A percentile compares a stretch with the other conserved stretches of the same genome.
Evolutionary conservation across 352 stramenopile species (phyloP).

Genomic region (Pythium oligandrum): DNA sequence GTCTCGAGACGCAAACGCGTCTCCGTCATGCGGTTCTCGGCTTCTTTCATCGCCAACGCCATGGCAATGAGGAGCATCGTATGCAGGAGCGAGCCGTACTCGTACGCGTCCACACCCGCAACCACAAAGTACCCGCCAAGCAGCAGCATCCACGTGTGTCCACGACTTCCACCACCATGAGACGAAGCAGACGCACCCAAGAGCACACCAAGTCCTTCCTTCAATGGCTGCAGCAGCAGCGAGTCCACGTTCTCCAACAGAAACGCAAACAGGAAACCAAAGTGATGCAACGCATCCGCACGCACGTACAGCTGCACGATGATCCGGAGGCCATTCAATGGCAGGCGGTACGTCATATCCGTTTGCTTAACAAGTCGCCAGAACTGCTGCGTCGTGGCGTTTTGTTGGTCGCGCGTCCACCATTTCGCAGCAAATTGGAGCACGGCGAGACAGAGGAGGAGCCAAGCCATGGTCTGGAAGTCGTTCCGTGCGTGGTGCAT

Average conservation of each 20-base stretch:
- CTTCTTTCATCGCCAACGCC: conserved; percentile 30
- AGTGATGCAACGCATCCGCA: conserved; percentile 54
- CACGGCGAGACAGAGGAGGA: conserved; percentile 15
- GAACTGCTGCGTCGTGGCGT: conserved; percentile 20
- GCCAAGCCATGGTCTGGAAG: conserved; percentile 24
- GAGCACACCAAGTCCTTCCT: conserved; percentile 13
- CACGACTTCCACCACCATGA: neutral
- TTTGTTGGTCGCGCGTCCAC: conserved; percentile 18
- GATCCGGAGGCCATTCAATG: conserved; percentile 30
- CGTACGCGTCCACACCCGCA: conserved; percentile 49
- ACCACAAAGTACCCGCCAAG: conserved; percentile 49
- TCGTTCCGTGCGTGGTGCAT: conserved; percentile 25
- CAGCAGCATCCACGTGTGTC: conserved; percentile 29
- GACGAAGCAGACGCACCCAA: neutral
- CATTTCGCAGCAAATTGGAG: conserved; percentile 15
- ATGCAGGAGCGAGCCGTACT: conserved; percentile 61
- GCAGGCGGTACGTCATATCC: conserved; percentile 17
- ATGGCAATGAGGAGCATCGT: conserved; percentile 43
- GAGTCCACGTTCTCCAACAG: conserved; percentile 47
- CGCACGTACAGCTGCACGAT: conserved; percentile 43
- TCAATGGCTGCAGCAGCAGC: conserved; percentile 43
- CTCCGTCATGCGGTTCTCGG: conserved; percentile 19
- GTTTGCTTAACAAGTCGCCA: conserved; percentile 4
- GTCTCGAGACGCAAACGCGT: conserved; percentile 19
- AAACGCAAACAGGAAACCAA: conserved; percentile 68